A percentile compares a stretch with the other conserved stretches of the same genome.
Evolutionary conservation across 306 rosid species (phyloP).

Genomic region (Rubus idaeus): DNA sequence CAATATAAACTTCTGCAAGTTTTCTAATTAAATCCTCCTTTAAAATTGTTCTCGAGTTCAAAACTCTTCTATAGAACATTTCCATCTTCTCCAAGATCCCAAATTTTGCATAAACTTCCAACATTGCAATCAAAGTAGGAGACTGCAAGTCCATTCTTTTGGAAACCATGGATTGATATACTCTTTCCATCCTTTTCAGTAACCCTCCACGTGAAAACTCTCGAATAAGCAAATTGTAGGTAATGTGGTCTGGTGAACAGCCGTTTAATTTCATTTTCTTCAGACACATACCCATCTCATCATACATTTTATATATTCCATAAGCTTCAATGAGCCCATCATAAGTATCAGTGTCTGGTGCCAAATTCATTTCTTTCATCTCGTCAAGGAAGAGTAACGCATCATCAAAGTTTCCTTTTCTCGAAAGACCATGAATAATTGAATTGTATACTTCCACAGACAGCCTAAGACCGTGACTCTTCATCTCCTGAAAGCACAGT

Average conservation of each 20-base stretch:
- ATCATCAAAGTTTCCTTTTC: constrained; percentile 43
- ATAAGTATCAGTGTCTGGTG: constrained; percentile 53
- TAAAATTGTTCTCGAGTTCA: constrained; percentile 43
- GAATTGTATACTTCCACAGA: constrained; percentile 53
- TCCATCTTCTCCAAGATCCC: constrained; percentile 75
- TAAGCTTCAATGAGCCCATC: constrained; percentile 66
- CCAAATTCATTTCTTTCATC: constrained; percentile 49
- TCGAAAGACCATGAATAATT: constrained; percentile 53
- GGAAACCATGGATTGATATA: constrained; percentile 54
- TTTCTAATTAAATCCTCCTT: constrained; percentile 61
- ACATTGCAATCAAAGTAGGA: constrained; percentile 61
- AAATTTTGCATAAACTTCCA: constrained; percentile 66
- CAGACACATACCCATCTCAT: constrained; percentile 60
- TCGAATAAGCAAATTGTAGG: constrained; percentile 60
- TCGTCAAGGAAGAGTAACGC: constrained; percentile 48
- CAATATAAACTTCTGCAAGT: constrained; percentile 60
- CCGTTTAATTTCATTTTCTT: constrained; percentile 62
- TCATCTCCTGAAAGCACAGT: constrained; percentile 52
- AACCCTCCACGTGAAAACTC: constrained; percentile 66
- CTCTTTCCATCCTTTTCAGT: constrained; percentile 58
- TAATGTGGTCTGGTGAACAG: constrained; percentile 57
- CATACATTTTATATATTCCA: constrained; percentile 66
- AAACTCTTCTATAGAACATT: constrained; percentile 41
- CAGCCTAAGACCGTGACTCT: constrained; percentile 38
- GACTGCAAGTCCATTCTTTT: constrained; percentile 58